These are phyloP conservation scores for Aspergillus egyptiacus DNA, from an alignment of 495 filamentous ascomycete genomes.

Conservation along the genomic window DNA sequence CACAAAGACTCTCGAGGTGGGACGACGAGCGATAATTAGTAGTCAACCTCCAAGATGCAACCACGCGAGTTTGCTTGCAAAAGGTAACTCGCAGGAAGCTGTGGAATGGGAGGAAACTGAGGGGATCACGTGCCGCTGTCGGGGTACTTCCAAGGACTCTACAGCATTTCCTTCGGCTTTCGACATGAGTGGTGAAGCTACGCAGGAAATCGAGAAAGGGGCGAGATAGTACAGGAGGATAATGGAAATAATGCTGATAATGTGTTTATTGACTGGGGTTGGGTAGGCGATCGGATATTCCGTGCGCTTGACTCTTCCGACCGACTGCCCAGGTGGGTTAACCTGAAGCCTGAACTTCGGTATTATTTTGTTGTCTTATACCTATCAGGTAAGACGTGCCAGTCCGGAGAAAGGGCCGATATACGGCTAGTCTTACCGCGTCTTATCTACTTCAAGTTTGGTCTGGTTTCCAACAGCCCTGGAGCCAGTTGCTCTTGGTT, in stretches of 20 bases:
- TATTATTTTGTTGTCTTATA: not conserved
- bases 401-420: too few species aligned
- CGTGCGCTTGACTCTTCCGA: conserved; percentile 4
- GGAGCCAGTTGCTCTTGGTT: not conserved
- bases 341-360: not conserved
- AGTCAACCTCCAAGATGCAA: conserved; percentile 12
- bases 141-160: not conserved
- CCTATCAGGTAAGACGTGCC: too few species aligned
- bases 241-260: not conserved
- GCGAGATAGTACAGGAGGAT: conserved; percentile 1
- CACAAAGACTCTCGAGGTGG: conserved; percentile 5
- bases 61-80: conserved; percentile 9
- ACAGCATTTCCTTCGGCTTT: conserved; percentile 5
- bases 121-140: conserved; percentile 5
- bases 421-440: too few species aligned
- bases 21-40: conserved; percentile 7
- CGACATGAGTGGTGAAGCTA: conserved; percentile 5
- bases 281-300: conserved; percentile 1
- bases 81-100: conserved; percentile 11
- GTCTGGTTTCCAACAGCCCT: too few species aligned
- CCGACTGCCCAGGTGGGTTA: not conserved
- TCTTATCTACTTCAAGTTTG: too few species aligned
- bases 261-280: conserved; percentile 4
- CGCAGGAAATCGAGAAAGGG: not conserved
- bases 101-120: conserved; percentile 8